A percentile compares a stretch with the other conserved stretches of the same genome.
phyloP scores from a whole-genome alignment of 2,329 filamentous ascomycete genomes.

The Mollisia scopiformis region DNA sequence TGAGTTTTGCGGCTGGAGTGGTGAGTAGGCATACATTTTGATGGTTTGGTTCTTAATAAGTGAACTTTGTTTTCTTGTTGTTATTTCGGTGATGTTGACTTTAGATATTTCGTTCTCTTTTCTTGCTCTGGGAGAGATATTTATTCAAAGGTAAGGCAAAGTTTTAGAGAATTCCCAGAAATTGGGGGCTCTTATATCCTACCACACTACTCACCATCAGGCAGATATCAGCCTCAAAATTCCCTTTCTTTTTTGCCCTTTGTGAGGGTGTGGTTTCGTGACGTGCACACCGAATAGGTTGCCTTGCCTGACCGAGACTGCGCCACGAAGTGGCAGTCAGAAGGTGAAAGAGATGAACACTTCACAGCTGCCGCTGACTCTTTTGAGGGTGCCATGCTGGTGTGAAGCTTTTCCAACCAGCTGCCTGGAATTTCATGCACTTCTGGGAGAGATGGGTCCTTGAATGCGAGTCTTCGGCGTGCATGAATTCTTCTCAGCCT shows the following conservation, averaged over 20 bases:
- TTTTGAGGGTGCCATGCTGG: background rate
- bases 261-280: too few species aligned
- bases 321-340: background rate
- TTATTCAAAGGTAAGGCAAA: background rate
- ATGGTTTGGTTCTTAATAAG: background rate
- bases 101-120: background rate
- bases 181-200: background rate
- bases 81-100: background rate
- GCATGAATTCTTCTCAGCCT: background rate
- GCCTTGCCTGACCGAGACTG: background rate
- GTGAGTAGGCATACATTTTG: background rate
- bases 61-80: background rate
- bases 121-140: background rate
- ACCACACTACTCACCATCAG: background rate
- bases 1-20: background rate
- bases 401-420: background rate
- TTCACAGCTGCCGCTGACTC: background rate
- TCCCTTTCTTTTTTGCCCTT: background rate
- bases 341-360: background rate
- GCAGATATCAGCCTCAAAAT: background rate
- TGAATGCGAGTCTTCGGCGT: background rate
- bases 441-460: background rate
- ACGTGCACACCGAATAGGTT: background rate
- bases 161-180: background rate
- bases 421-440: background rate